phyloP scores from a whole-genome alignment of 129 eudicot genomes.

The Erigeron canadensis region DNA sequence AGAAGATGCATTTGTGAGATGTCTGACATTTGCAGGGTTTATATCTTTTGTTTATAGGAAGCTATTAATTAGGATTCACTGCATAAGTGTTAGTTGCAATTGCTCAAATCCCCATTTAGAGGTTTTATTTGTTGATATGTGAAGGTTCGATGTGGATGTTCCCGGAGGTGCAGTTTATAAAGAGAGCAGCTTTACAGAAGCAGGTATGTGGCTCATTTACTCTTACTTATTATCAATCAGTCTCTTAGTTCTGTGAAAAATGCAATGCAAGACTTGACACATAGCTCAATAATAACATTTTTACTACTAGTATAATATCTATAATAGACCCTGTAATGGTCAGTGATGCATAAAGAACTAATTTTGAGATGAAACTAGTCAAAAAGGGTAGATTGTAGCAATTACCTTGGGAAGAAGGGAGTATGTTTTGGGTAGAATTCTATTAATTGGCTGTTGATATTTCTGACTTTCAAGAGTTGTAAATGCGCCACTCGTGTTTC shows the following conservation, averaged over 20 bases:
- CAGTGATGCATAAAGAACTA: too few species aligned
- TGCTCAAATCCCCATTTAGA: neutral
- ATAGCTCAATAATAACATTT: too few species aligned
- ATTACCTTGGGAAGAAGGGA: too few species aligned
- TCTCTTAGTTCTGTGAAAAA: neutral
- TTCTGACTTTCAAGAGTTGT: neutral
- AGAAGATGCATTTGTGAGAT: constrained; percentile 81
- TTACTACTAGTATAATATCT: too few species aligned
- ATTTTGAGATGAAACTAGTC: too few species aligned
- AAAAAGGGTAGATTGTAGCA: too few species aligned
- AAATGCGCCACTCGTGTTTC: constrained; percentile 15
- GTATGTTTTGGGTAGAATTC: neutral
- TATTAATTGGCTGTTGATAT: too few species aligned
- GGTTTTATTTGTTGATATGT: constrained; percentile 24
- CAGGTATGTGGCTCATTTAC: constrained; percentile 50
- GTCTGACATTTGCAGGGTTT: constrained; percentile 20
- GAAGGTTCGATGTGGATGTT: constrained; percentile 94
- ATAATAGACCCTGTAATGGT: too few species aligned
- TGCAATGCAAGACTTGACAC: too few species aligned
- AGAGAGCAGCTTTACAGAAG: constrained; percentile 94
- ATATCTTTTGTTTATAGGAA: constrained; percentile 16
- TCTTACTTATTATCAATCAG: neutral
- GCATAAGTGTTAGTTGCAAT: neutral
- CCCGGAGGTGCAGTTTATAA: constrained; percentile 78
- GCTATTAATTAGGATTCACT: constrained; percentile 1